Percentiles rank a stretch among this genome's conserved stretches.
These are phyloP conservation scores for Conoideocrella luteorostrata DNA, from an alignment of 2,329 filamentous ascomycete species.

Conservation along the genomic window DNA sequence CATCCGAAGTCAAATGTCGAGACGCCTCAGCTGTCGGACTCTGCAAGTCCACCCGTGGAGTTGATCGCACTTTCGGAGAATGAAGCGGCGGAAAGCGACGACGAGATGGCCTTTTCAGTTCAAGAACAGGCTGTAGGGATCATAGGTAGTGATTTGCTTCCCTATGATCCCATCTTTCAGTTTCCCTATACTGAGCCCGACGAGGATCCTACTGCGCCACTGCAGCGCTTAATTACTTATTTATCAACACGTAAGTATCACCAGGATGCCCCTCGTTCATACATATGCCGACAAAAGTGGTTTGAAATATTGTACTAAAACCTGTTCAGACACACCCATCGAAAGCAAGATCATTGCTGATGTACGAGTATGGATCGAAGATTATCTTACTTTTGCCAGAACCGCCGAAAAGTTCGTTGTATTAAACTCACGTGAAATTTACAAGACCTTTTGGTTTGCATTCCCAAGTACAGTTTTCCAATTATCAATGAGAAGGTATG, in stretches of 20 bases:
- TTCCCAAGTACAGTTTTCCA: conserved; percentile 43
- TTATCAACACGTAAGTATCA: conserved; percentile 24
- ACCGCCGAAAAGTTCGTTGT: conserved; percentile 27
- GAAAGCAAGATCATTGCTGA: conserved; percentile 38
- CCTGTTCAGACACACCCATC: conserved; percentile 30
- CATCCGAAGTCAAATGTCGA: neutral
- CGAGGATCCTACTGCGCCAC: conserved; percentile 24
- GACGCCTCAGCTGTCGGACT: conserved; percentile 20
- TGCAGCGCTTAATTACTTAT: conserved; percentile 31
- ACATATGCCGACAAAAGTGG: neutral
- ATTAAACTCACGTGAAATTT: conserved; percentile 35
- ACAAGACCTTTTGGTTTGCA: conserved; percentile 44
- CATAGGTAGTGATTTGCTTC: conserved; percentile 14
- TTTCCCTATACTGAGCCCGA: conserved; percentile 40
- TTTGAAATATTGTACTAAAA: neutral
- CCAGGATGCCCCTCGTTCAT: no score
- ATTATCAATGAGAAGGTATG: conserved; percentile 34
- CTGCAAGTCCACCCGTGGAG: conserved; percentile 39
- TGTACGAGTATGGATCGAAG: conserved; percentile 45
- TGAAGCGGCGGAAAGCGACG: conserved; percentile 16
- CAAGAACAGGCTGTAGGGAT: conserved; percentile 23
- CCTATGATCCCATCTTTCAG: conserved; percentile 34
- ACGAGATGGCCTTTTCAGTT: conserved; percentile 25
- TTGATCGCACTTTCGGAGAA: conserved; percentile 31
- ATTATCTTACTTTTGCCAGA: conserved; percentile 37